Conservation (phyloP, 768 basidiomycete genomes). For the Mycena olivaceomarginata region DNA sequence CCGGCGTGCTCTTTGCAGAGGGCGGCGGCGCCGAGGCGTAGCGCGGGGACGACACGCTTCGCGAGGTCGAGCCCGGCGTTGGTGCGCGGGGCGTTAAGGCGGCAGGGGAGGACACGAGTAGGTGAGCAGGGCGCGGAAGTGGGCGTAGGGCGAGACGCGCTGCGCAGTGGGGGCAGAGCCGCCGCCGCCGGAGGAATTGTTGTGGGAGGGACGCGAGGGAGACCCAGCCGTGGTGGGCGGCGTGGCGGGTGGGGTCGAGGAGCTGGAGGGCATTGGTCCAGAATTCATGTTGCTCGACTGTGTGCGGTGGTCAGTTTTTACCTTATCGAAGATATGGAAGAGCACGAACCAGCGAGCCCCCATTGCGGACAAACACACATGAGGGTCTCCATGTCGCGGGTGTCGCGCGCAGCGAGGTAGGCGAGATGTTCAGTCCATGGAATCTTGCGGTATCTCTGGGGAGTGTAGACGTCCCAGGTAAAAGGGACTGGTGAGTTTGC, state of each 20-base stretch:
- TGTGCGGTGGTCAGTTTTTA: background rate
- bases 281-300: constrained; percentile 34
- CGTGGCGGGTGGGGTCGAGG: constrained; percentile 25
- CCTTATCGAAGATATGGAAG: background rate
- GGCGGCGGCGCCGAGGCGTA: constrained; percentile 49
- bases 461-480: constrained; percentile 15
- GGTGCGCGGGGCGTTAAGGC: constrained; percentile 76
- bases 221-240: constrained; percentile 14
- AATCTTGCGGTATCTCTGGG: background rate
- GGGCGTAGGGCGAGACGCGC: constrained; percentile 64
- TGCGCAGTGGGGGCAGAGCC: background rate
- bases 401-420: constrained; percentile 25
- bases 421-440: constrained; percentile 1
- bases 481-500: constrained; percentile 12
- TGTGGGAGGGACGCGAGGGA: background rate
- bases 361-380: constrained; percentile 40
- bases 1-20: background rate
- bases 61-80: constrained; percentile 70
- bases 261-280: constrained; percentile 13
- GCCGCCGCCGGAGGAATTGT: background rate
- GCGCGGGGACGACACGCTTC: constrained; percentile 62
- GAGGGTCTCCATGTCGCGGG: constrained; percentile 19
- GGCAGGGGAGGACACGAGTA: constrained; percentile 80
- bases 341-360: constrained; percentile 22
- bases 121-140: constrained; percentile 75